Conservation (phyloP, 1,284 basidiomycete genomes). For the Porodaedalea pini region DNA sequence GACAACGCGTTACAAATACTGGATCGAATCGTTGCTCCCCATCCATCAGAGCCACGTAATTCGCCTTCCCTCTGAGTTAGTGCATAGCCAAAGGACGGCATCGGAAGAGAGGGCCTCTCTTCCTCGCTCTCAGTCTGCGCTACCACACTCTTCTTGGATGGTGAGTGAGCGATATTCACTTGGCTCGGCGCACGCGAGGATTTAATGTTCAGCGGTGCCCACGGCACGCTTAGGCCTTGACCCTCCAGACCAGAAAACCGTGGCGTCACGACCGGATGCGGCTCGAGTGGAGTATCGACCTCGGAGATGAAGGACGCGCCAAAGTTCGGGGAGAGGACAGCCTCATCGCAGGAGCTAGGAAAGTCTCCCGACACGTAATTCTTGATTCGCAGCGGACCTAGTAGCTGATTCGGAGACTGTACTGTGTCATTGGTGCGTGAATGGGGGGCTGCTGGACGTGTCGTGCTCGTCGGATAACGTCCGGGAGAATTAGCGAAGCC, state of each 20-base stretch:
- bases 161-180: neutral
- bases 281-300: slow-evolving; percentile 1
- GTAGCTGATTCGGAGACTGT: neutral
- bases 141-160: neutral
- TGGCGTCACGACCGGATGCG: neutral
- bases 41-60: slow-evolving; percentile 3
- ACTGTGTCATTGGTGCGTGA: neutral
- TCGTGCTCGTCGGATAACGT: neutral
- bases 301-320: neutral
- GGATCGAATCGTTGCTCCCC: slow-evolving; percentile 16
- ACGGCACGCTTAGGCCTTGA: slow-evolving; percentile 1
- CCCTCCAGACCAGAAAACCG: slow-evolving; percentile 9
- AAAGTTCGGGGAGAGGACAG: neutral
- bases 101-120: slow-evolving; percentile 6
- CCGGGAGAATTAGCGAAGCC: neutral
- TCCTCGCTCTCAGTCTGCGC: slow-evolving; percentile 3
- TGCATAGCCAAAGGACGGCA: slow-evolving; percentile 4
- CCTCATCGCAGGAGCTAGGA: slow-evolving; percentile 18
- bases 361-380: slow-evolving; percentile 19
- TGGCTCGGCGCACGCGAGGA: neutral
- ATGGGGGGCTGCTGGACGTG: slow-evolving; percentile 10
- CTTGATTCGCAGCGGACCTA: slow-evolving; percentile 16
- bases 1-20: slow-evolving; percentile 17
- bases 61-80: neutral
- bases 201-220: slow-evolving; percentile 16